phyloP scores from a whole-genome alignment of 306 rosid genomes.

The Malus asiatica region DNA sequence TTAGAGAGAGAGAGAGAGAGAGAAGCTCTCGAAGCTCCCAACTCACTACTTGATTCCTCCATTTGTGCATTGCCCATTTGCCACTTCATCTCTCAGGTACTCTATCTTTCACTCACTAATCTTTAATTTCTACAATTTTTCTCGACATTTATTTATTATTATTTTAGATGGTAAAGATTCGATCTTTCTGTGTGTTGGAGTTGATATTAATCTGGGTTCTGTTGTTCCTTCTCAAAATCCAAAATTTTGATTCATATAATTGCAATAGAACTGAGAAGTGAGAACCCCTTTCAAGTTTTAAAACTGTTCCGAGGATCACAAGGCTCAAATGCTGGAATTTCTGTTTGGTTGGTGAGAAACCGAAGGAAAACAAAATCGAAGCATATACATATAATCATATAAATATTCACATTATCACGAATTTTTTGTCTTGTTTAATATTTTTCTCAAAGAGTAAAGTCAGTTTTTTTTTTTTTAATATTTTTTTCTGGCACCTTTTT shows the following conservation, averaged over 20 bases:
- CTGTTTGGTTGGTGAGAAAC: background rate
- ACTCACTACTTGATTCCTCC: background rate
- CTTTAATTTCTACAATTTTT: background rate
- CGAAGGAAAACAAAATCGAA: background rate
- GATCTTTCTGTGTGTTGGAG: background rate
- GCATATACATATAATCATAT: background rate
- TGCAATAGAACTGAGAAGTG: background rate
- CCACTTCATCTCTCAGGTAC: background rate
- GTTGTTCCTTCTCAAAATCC: background rate
- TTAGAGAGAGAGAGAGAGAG: background rate
- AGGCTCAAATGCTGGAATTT: background rate
- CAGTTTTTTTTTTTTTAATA: background rate
- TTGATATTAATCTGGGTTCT: background rate
- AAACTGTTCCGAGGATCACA: background rate
- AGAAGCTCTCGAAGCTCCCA: background rate
- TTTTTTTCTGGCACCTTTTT: background rate
- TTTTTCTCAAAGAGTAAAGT: conserved; percentile 11
- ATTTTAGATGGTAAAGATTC: background rate
- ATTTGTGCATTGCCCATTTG: background rate
- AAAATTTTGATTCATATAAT: background rate
- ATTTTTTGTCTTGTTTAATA: background rate
- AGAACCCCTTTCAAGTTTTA: background rate
- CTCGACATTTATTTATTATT: background rate
- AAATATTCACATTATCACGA: background rate
- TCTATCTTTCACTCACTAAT: background rate